Evolutionary conservation across 1,139 yeast genomes (phyloP), one percentile per base, ranked within the genome.

Genomic region (Saccharomycopsis hybrid): DNA sequence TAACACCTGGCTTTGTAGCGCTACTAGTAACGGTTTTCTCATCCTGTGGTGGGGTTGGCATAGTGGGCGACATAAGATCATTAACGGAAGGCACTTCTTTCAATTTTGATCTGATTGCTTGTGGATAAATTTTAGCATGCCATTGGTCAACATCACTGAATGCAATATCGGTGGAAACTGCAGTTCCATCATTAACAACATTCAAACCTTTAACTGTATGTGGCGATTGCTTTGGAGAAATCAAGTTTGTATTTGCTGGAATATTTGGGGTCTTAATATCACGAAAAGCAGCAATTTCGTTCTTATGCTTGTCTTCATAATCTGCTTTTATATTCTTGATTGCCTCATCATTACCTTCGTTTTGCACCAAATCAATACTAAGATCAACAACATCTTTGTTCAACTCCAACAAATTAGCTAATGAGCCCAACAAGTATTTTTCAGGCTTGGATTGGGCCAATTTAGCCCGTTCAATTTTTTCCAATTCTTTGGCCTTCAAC

Each of bases 31-130:
- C 36, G 30, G 47, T 5, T 33, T 51, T 52, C 8, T 47, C 48
- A 42, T 53, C 56, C 32, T 49, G 51, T 2, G 56, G 56, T 3
- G 56, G 56, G 5, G 56, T 53, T 9, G 55, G 55, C 49, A 52
- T 52, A 11, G 51, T 50, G 4, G 55, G 51, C 27, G 52, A 41
- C 8, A 52, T 18, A 4, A 41, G 37, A n/a, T 53, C 55, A 13
- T 39, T 50, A 29, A 54, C 46, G 2, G 54, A 43, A 1, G 69
- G 70, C 27, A 73, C 74, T 56, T 73, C 78, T 52, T 66, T 66
- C 56, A 74, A 74, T 1, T 76, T 70, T 5, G 74, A 63, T 9
- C 65, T 58, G 9, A 74, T 70, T 1, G 77, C 76, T 42, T 65
- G 65, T 1, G 77, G 73, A 46, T 65, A 67, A 27, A 73, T 65